phyloP scores from a whole-genome alignment of 23 red algal genomes.

The Gracilariopsis chorda region DNA sequence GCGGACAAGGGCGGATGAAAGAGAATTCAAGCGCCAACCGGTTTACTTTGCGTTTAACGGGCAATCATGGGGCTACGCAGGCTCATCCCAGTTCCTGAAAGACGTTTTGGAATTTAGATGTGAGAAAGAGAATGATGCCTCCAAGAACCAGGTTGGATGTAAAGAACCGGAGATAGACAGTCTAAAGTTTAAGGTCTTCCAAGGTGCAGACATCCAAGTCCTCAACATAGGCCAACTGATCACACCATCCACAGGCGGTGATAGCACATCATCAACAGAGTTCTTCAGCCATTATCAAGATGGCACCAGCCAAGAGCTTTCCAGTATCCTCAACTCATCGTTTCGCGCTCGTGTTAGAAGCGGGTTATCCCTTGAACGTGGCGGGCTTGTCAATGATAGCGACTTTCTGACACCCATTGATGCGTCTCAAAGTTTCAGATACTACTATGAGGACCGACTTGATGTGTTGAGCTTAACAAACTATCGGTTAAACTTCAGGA shows the following conservation, averaged over 20 bases:
- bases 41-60: constrained; percentile 61
- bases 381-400: background rate
- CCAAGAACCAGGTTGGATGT: constrained; percentile 23
- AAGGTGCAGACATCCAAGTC: background rate
- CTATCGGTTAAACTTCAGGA: constrained; percentile 25
- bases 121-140: background rate
- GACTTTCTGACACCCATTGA: constrained; percentile 5
- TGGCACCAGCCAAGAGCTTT: background rate
- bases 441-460: background rate
- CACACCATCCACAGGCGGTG: background rate
- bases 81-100: constrained; percentile 60
- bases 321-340: background rate
- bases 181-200: constrained; percentile 59
- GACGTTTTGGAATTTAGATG: constrained; percentile 71
- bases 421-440: constrained; percentile 48
- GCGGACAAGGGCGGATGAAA: background rate
- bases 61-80: constrained; percentile 66
- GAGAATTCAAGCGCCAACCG: background rate
- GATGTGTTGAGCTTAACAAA: constrained; percentile 43
- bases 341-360: background rate
- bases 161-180: constrained; percentile 33
- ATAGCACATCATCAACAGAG: background rate
- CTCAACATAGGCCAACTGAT: constrained; percentile 44
- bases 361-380: background rate
- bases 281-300: constrained; percentile 1